These are phyloP conservation scores for Claviceps sp. DNA, from an alignment of 2,329 filamentous ascomycete species.

Conservation along the genomic window DNA sequence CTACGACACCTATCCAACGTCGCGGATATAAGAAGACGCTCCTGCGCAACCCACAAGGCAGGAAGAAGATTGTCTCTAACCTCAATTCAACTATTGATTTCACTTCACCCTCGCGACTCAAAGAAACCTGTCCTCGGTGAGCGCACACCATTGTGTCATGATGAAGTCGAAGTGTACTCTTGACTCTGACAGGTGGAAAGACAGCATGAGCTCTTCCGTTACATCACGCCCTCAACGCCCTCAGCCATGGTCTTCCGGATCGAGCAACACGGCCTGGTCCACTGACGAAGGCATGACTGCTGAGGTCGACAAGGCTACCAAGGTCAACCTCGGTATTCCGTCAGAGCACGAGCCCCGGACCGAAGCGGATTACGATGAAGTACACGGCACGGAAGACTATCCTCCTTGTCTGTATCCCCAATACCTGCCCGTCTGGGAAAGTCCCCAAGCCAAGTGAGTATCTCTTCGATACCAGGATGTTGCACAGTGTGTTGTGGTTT, in stretches of 20 bases:
- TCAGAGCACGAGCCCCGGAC: not conserved
- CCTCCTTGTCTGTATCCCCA: not conserved
- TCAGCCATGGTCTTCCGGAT: not conserved
- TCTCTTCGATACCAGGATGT: not conserved
- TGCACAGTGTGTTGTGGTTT: not conserved
- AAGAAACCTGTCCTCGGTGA: no score
- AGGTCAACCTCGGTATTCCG: not conserved
- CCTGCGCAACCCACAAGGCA: not conserved
- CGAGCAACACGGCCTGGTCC: not conserved
- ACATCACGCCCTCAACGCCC: no score
- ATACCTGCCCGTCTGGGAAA: not conserved
- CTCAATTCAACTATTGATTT: no score
- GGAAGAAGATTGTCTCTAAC: no score
- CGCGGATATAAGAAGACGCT: not conserved
- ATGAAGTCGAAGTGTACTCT: no score
- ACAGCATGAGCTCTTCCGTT: no score
- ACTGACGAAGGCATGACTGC: not conserved
- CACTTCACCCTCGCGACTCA: no score
- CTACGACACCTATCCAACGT: no score
- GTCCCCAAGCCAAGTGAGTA: not conserved
- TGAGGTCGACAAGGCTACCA: not conserved
- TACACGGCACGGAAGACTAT: not conserved
- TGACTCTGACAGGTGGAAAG: no score
- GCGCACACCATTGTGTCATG: no score
- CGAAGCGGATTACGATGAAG: not conserved